Evolutionary conservation across 345 rosid genomes (phyloP), one percentile per base, ranked within the genome.

Genomic region (Sonneratia alba): DNA sequence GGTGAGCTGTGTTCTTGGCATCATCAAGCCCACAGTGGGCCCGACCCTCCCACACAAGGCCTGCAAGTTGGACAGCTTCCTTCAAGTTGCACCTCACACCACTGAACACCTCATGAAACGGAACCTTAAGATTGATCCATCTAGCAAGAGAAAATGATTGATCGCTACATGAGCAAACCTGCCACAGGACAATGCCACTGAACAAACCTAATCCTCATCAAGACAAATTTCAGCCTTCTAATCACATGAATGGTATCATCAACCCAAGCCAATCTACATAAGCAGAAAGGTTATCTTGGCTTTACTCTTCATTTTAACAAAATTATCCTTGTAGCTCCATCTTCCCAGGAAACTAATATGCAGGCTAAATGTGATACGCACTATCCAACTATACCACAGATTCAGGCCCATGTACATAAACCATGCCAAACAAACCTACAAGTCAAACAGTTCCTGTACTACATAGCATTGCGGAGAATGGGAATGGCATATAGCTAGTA

Each of bases 51-150:
- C 89, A 83, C n/a, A 71, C 81, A 51, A 85, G 76, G 45, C 89
- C 87, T 0, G 87, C 87, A 77, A 76, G 69, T 78, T 81, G 73
- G 10, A 81, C 85, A 16, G 89, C 89, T 78, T 81, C 87, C 67
- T 80, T 85, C 40, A 83, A 72, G 63, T 83, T 85, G 80, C 87
- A 83, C 71, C 76, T 79, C 55, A 51, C 65, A 2, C 78, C 78
- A 11, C 85, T 86, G 53, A 78, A 85, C 49, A 78, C 83, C 78
- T 85, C 87, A 55, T 68, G 67, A 75, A 83, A 85, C 0, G 88
- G 88, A 53, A 83, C 88, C 74, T 75, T 85, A 43, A 85, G 79
- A 81, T 85, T 85, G 72, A 85, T 85, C 88, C 88, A 85, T 76
- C 87, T 85, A 48, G 73, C 63, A 67, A 48, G 3, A 73, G 62